Percentiles rank a stretch among this genome's conserved stretches.
Conservation (phyloP, 176 grass and related monocot species). For the Paspalum notatum region DNA sequence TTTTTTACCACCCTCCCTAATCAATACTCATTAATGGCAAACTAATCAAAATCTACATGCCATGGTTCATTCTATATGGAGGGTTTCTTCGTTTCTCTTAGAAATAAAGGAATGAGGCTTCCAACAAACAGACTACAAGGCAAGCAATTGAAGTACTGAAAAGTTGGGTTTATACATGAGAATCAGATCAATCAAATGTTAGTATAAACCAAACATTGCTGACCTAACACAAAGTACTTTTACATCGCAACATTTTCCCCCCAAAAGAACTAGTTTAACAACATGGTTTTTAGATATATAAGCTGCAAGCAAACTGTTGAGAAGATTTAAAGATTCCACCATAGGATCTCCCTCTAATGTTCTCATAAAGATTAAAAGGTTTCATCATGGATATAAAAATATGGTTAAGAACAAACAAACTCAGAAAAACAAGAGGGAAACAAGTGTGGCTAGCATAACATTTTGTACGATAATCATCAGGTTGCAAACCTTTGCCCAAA, state of each 20-base stretch:
- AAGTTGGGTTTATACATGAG: neutral
- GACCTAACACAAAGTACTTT: neutral
- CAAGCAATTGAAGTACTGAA: neutral
- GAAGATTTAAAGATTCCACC: neutral
- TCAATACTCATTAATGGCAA: conserved; percentile 2
- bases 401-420: neutral
- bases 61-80: neutral
- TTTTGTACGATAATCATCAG: conserved; percentile 31
- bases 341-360: neutral
- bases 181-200: neutral
- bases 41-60: neutral
- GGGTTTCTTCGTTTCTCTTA: conserved; percentile 19
- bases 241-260: neutral
- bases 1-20: neutral
- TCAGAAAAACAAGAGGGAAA: conserved; percentile 3
- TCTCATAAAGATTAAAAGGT: neutral
- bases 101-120: neutral
- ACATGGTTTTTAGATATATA: conserved; percentile 14
- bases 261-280: neutral
- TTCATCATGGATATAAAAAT: neutral
- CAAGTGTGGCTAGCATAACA: conserved; percentile 10
- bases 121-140: conserved; percentile 3
- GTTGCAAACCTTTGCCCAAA: conserved; percentile 93
- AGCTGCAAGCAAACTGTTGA: neutral
- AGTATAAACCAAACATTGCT: conserved; percentile 14